Evolutionary conservation across 2,329 filamentous ascomycete species (phyloP), one percentile per base, ranked within the genome.

Genomic region (Cytospora leucostoma): DNA sequence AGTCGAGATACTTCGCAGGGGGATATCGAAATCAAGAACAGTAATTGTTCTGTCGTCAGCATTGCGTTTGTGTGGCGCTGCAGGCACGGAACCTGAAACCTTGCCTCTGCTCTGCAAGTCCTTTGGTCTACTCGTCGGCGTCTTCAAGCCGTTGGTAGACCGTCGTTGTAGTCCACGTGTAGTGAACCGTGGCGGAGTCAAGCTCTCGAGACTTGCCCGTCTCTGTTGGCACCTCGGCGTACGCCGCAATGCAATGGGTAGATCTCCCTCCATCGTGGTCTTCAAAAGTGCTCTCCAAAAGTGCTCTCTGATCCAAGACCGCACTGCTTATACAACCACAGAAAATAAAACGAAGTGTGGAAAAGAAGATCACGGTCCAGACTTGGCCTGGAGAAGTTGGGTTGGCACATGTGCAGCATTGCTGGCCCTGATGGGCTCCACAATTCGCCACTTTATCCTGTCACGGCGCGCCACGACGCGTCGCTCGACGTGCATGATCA

Each of bases 181-280:
- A 47, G 44, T 47, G n/a, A n/a, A 47, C 7, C 12, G 19, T 27
- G 34, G 13, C 5, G 55, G 13, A 56, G 37, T 50, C n/a, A 49
- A 50, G 8, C 57, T 56, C 33, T 50, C 47, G 40, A 17, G 6
- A 10, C 6, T 21, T 35, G 33, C 52, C 17, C 44, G 44, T 33
- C 49, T 44, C 19, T 34, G 37, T 33, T 40, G 38, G 1, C 49
- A 57, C 35, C 62, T 55, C 12, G 60, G 63, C 19, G 60, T 62
- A n/a, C 59, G 56, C 49, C 63, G 33, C 17, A 66, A 37, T 17
- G 59, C 62, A 19, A 66, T 21, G n/a, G 63, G 49, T 21, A 47
- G 17, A 4, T 55, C 58, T 35, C 15, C 27, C 13, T 54, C 51
- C 51, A 37, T 52, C 12, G 40, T 61, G 19, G 19, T 19, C 1